A percentile compares a stretch with the other conserved stretches of the same genome.
Evolutionary conservation across 306 rosid species (phyloP).

Genomic region (Vicia faba): DNA sequence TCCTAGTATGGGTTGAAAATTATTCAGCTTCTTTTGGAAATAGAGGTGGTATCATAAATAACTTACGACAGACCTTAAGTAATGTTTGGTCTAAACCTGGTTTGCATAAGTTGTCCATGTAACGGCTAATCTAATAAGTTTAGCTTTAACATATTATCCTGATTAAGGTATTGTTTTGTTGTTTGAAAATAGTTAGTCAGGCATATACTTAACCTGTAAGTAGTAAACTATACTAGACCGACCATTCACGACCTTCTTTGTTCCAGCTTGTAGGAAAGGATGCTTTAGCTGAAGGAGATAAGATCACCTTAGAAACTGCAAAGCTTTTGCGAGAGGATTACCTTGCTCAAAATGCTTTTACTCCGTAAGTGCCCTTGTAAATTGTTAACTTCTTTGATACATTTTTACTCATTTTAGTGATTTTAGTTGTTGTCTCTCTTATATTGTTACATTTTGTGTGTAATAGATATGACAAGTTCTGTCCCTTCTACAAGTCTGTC

Average conservation of each 20-base stretch:
- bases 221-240: constrained; percentile 24
- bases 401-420: constrained; percentile 17
- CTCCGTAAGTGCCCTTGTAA: constrained; percentile 65
- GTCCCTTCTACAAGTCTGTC: constrained; percentile 99
- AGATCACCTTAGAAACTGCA: constrained; percentile 97
- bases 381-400: constrained; percentile 20
- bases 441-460: constrained; percentile 15
- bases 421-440: constrained; percentile 26
- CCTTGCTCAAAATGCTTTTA: constrained; percentile 99
- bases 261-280: constrained; percentile 98
- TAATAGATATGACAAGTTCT: constrained; percentile 91
- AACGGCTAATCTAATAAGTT: constrained; percentile 21
- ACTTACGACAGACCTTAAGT: constrained; percentile 17
- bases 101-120: constrained; percentile 10
- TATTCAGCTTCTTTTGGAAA: constrained; percentile 27
- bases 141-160: constrained; percentile 25
- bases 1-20: constrained; percentile 35
- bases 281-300: constrained; percentile 97
- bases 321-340: constrained; percentile 99
- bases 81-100: constrained; percentile 10
- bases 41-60: constrained; percentile 24
- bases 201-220: constrained; percentile 10
- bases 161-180: constrained; percentile 28
- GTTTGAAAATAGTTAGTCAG: constrained; percentile 26
- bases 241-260: constrained; percentile 25